Base-by-base conservation (phyloP, 116 monocot genomes). In the Phalaenopsis hybrid region DNA sequence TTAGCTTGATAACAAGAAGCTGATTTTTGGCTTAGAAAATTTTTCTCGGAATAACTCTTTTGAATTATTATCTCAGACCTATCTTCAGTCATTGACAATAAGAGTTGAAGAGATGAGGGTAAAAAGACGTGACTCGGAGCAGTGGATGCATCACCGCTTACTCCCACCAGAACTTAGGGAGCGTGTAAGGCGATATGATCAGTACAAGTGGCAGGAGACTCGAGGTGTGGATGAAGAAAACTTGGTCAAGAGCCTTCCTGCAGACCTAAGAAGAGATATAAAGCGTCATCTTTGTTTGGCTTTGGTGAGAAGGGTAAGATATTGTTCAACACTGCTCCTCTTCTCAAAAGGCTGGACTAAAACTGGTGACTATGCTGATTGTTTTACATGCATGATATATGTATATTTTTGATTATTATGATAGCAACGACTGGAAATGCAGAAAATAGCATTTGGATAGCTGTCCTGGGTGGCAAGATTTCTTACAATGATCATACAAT, bases 21-120 rank as follows among this genome's bases (percentile, higher is more conserved):
- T 34, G 15, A 72, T 13, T 52, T 1, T 13, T 52, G 52, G 13
- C 52, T 52, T 52, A 13, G 52, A 52, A 52, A 15, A 13, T 17
- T 72, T 72, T 31, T 31, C 15, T 75, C 46, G 43, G 2, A 75
- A 75, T 21, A 75, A 75, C n/a, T 18, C 44, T 75, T 18, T n/a
- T 51, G 18, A 20, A 12, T 77, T 12, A 61, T 81, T 84, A 15
- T 67, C 83, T 76, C 89, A 91, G 91, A 89, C 87, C 17, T 91
- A 91, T 82, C 91, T 91, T 51, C 89, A 89, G 58, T 91, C 91
- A 17, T 18, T 91, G 52, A 84, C 91, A 52, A 86, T 89, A 84
- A 87, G 91, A 5, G 85, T 91, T 44, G 91, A 91, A 89, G 91
- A 91, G 82, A 91, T 91, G 91, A 91, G 91, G 77, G 81, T 91